A percentile compares a stretch with the other conserved stretches of the same genome.
These are phyloP conservation scores for Colletotrichum cereale DNA, from an alignment of 2,329 filamentous ascomycete species.

Conservation along the genomic window DNA sequence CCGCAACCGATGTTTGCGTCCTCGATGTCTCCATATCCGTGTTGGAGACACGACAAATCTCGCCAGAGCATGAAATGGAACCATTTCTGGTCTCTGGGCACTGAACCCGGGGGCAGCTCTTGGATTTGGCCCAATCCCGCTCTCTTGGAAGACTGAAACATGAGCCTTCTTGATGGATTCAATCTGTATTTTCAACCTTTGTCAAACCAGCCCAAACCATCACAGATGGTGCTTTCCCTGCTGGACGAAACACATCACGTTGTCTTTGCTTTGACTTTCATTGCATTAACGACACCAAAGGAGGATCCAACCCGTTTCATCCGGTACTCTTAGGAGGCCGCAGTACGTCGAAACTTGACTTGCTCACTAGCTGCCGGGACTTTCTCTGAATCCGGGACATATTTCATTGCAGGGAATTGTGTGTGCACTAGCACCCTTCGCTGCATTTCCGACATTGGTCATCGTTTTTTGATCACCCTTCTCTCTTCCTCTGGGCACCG, in stretches of 20 bases:
- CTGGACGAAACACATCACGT: background rate
- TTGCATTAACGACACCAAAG: too few relatives aligned
- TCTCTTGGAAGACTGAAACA: background rate
- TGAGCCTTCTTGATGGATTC: background rate
- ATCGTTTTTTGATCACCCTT: background rate
- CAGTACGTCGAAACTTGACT: background rate
- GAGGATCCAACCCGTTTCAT: too few relatives aligned
- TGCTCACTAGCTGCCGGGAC: background rate
- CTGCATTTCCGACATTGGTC: background rate
- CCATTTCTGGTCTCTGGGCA: background rate
- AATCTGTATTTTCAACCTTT: background rate
- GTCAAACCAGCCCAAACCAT: too few relatives aligned
- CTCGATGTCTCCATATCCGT: background rate
- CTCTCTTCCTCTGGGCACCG: background rate
- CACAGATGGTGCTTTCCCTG: background rate
- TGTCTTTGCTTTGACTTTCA: background rate
- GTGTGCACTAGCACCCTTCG: background rate
- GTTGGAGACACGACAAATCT: too few relatives aligned
- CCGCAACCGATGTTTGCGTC: background rate
- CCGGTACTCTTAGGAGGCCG: background rate
- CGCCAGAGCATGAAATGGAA: background rate
- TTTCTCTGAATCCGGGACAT: background rate
- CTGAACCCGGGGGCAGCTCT: background rate
- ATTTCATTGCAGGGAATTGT: background rate
- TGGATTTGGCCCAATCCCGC: too few relatives aligned